Conservation (phyloP, 495 filamentous ascomycete species). For the Letharia lupina region DNA sequence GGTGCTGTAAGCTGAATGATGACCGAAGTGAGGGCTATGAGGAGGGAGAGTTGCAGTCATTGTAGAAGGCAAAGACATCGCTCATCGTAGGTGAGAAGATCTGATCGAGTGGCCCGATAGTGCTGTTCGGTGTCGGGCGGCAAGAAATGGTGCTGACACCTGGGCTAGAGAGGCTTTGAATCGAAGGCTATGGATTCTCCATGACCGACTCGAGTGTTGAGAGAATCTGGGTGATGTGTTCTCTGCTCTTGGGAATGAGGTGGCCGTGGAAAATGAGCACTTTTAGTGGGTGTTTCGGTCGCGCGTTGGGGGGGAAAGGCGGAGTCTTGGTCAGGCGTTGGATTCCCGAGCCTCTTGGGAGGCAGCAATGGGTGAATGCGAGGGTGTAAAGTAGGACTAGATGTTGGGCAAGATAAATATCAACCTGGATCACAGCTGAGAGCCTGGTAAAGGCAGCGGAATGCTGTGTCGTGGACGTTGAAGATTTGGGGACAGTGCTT, state of each 20-base stretch:
- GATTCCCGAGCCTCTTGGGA: background rate
- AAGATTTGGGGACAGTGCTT: background rate
- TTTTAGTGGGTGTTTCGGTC: conserved; percentile 20
- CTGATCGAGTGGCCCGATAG: background rate
- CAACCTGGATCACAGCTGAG: background rate
- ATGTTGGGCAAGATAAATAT: background rate
- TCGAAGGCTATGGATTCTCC: conserved; percentile 8
- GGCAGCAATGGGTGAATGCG: conserved; percentile 12
- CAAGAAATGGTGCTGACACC: conserved; percentile 8
- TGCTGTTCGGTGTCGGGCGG: conserved; percentile 10
- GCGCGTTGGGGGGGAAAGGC: conserved; percentile 22
- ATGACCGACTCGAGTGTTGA: background rate
- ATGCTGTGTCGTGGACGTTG: background rate
- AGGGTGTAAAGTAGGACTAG: background rate
- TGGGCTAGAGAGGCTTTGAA: conserved; percentile 8
- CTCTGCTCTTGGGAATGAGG: background rate
- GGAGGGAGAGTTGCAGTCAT: conserved; percentile 67
- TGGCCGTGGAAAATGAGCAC: conserved; percentile 3
- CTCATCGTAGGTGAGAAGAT: conserved; percentile 11
- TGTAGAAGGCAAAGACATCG: conserved; percentile 81
- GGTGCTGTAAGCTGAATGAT: conserved; percentile 54
- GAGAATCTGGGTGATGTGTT: background rate
- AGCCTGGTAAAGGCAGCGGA: background rate
- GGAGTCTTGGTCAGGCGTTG: conserved; percentile 14
- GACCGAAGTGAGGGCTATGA: conserved; percentile 61